A percentile compares a stretch with the other conserved stretches of the same genome.
Conservation (phyloP, 306 rosid genomes). For the Amphicarpaea edgeworthii region DNA sequence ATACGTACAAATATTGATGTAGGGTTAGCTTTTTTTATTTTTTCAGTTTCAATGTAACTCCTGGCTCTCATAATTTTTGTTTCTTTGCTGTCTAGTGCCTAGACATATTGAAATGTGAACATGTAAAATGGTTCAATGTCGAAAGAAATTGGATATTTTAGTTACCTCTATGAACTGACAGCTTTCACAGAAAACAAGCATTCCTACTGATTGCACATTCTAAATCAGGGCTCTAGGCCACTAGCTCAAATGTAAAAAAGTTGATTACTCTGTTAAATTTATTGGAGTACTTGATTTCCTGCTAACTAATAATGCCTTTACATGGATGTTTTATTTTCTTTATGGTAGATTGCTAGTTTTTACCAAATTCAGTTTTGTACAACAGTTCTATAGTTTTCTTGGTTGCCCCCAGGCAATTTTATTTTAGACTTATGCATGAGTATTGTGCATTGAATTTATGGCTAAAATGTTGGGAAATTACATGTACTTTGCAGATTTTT, state of each 20-base stretch:
- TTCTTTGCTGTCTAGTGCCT: background rate
- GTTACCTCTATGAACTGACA: background rate
- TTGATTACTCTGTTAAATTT: background rate
- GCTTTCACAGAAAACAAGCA: constrained; percentile 2
- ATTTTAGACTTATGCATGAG: too few relatives aligned
- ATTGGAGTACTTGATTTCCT: background rate
- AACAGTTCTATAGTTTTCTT: background rate
- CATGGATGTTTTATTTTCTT: constrained; percentile 11
- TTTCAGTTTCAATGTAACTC: constrained; percentile 1
- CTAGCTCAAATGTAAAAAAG: background rate
- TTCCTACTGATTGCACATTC: constrained; percentile 1
- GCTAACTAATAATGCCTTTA: background rate
- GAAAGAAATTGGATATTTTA: background rate
- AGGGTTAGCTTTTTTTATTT: background rate
- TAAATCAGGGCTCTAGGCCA: background rate
- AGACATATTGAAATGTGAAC: background rate
- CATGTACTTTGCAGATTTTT: background rate
- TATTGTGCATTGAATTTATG: background rate
- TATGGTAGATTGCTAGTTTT: background rate
- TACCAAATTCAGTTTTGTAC: background rate
- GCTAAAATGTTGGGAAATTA: constrained; percentile 2
- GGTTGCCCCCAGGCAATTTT: background rate
- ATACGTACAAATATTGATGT: too few relatives aligned
- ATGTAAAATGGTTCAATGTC: constrained; percentile 6
- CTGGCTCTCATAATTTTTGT: background rate